Evolutionary conservation across 2,329 filamentous ascomycete genomes (phyloP), one percentile per base, ranked within the genome.

Genomic region (Colletotrichum costaricense): DNA sequence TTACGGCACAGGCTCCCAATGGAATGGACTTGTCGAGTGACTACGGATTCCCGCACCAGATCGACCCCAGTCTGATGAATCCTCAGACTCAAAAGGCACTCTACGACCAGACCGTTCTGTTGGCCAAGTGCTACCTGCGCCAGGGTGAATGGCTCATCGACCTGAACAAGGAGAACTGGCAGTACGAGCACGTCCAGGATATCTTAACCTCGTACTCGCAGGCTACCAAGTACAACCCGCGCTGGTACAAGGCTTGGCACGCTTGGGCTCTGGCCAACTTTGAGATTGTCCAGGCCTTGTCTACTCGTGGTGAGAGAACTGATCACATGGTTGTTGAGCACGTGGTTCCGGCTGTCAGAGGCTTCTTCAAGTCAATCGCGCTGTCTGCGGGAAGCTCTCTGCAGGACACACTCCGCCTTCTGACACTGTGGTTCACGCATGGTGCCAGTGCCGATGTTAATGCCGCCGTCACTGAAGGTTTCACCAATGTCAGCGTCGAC

Each of bases 181-280:
- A 94, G 76, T 91, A 94, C 75, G 93, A 94, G 9, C 92, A 94
- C 76, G 94, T 98, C 4, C 91, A 94, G 64, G 96, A 98, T 66
- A 95, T 99, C 71, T 87, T 99, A 28, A 89, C 91, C n/a, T 95
- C 97, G 2, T 99, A 98, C 82, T 92, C 92, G 22, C 93, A 95
- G 72, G 97, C 97, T 1, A 99, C 97, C 2, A 93, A 94, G 72
- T 98, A 97, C 84, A 97, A 99, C 81, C 93, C 95, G 42, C 92
- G 93, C 74, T 99, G 96, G 91, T 99, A 99, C 86, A 99, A 99
- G 84, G 97, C 97, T 8, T 99, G 97, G 97, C 97, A 99, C 83
- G 94, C 97, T 0, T 99, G 97, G 96, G 97, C 97, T 12, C 84
- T 99, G 75, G 96, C 97, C 67, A 99, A 99, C 82, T 99, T 99